Base-by-base conservation (phyloP, 2,329 filamentous ascomycete species). In the Fusarium secorum region DNA sequence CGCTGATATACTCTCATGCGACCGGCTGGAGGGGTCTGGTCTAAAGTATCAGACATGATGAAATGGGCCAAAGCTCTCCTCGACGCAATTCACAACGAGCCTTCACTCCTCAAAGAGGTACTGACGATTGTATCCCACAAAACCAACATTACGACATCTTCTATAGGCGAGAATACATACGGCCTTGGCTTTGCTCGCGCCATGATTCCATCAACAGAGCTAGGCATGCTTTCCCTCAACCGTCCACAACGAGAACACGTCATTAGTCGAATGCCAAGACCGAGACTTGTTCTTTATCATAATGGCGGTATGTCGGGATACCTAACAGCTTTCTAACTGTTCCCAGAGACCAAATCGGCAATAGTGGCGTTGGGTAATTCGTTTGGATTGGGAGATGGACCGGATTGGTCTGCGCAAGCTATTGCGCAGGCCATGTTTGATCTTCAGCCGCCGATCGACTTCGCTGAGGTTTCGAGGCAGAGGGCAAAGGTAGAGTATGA, bases 201-300 rank as follows among this genome's bases (percentile, higher is more conserved):
- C 14, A 53, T n/a, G 14, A 39, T 53, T 9, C 35, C 35, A 11
- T 39, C 49, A 2, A 39, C 20, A 26, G 49, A 53, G 7, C 7
- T 53, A 6, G 35, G 35, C 0, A 53, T 39, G 10, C 33, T 53
- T 17, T 53, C 24, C 11, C 24, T 30, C 13, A 53, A 39, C 7
- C 20, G 49, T 3, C 35, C 35, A 2, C 49, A 39, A 4, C 0
- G 35, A 11, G 20, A 53, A 22, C 8, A 22, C 15, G 4, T 30
- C 4, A 22, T 39, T 22, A 35, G 49, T n/a, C 35, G 4, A 39
- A 28, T 0, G 0, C 39, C 24, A 9, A 24, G 26, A 3, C 32
- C 49, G 1, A 26, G 35, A 1, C 35, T 53, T 35, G 24, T 22
- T 4, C 2, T 53, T 3, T 53, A 39, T 3, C 49, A 39, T 15